Evolutionary conservation across 805 yeast genomes (phyloP).

Genomic region (Ogataea henricii): DNA sequence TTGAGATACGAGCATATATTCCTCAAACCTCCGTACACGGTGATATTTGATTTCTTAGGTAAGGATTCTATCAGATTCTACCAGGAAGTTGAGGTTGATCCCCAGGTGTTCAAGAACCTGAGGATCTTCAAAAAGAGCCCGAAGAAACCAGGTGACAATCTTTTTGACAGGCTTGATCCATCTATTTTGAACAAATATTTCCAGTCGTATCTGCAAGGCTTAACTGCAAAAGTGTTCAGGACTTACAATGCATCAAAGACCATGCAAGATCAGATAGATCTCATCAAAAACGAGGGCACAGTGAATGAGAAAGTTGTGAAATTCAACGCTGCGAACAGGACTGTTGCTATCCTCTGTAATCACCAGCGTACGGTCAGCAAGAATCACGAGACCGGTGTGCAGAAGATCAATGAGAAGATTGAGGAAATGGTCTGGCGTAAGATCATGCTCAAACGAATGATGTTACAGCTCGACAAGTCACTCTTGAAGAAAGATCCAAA

Average conservation of each 20-base stretch:
- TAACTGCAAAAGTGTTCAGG: slow-evolving; percentile 96
- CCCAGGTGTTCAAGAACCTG: slow-evolving; percentile 88
- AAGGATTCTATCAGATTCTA: slow-evolving; percentile 90
- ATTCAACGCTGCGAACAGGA: slow-evolving; percentile 92
- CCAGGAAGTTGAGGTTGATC: slow-evolving; percentile 90
- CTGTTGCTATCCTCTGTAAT: slow-evolving; percentile 94
- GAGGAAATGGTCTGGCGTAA: slow-evolving; percentile 86
- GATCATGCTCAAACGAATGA: slow-evolving; percentile 69
- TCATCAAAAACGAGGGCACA: slow-evolving; percentile 83
- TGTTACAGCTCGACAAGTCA: slow-evolving; percentile 62
- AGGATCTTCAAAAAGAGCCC: slow-evolving; percentile 86
- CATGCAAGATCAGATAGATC: slow-evolving; percentile 91
- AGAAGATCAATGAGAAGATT: slow-evolving; percentile 73
- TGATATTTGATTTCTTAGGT: slow-evolving; percentile 91
- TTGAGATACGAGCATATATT: slow-evolving; percentile 87
- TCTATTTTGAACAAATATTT: slow-evolving; percentile 78
- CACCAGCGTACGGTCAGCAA: slow-evolving; percentile 93
- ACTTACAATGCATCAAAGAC: slow-evolving; percentile 95
- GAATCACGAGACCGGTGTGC: slow-evolving; percentile 78
- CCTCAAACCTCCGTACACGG: slow-evolving; percentile 80
- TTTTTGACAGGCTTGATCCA: slow-evolving; percentile 90
- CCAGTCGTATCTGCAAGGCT: slow-evolving; percentile 87
- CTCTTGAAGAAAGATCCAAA: slow-evolving; percentile 50
- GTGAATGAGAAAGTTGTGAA: slow-evolving; percentile 84
- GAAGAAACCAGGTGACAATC: slow-evolving; percentile 86